Conservation (phyloP, 768 basidiomycete genomes). For the Boletus huronensis region DNA sequence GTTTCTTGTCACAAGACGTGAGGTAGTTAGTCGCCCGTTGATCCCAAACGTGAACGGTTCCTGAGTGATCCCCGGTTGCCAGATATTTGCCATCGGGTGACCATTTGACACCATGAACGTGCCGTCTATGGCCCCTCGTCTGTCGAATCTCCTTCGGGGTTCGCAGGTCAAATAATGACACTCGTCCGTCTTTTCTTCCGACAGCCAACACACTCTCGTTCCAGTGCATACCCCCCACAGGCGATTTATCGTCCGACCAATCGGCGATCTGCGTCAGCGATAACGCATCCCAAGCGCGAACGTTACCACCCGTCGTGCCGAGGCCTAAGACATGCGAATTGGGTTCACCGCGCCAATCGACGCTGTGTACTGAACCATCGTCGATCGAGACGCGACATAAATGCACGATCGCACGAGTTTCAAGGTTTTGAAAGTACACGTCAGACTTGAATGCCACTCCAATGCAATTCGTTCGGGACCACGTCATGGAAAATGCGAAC, state of each 20-base stretch:
- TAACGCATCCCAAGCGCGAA: conserved; percentile 55
- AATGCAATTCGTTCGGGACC: conserved; percentile 58
- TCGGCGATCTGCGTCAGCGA: conserved; percentile 23
- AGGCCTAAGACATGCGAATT: conserved; percentile 45
- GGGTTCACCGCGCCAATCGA: conserved; percentile 49
- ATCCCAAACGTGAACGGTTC: conserved; percentile 45
- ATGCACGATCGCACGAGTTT: conserved; percentile 49
- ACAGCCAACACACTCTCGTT: conserved; percentile 35
- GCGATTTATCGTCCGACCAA: conserved; percentile 35
- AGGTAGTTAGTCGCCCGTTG: conserved; percentile 33
- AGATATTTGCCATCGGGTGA: conserved; percentile 38
- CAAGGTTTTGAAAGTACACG: conserved; percentile 61
- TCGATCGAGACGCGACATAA: conserved; percentile 40
- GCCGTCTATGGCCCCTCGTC: conserved; percentile 32
- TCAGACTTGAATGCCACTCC: conserved; percentile 59
- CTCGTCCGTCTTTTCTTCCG: conserved; percentile 37
- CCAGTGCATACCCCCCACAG: conserved; percentile 43
- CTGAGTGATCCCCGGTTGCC: conserved; percentile 40
- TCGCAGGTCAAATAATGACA: conserved; percentile 39
- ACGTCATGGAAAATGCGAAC: conserved; percentile 56
- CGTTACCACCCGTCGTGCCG: conserved; percentile 47
- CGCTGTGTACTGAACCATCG: conserved; percentile 40
- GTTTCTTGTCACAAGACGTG: conserved; percentile 30
- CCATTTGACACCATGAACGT: conserved; percentile 42
- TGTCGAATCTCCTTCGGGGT: conserved; percentile 25